These are phyloP conservation scores for Erodium maritimum DNA, from an alignment of 345 rosid genomes.

Conservation along the genomic window DNA sequence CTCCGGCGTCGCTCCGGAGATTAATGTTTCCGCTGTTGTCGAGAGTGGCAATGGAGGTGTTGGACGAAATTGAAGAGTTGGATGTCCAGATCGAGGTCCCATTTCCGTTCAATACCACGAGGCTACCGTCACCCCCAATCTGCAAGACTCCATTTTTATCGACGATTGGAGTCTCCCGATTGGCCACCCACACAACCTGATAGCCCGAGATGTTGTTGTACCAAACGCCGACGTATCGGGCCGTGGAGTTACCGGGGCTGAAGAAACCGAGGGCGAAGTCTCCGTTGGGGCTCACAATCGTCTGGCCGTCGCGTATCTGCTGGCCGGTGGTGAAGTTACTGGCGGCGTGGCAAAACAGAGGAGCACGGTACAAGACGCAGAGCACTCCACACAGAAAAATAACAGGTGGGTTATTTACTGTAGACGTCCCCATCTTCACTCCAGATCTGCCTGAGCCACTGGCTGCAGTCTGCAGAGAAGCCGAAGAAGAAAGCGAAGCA, in stretches of 20 bases:
- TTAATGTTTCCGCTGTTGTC: slow-evolving; percentile 23
- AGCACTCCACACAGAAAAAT: slow-evolving; percentile 11
- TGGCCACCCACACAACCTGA: slow-evolving; percentile 59
- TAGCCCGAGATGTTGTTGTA: slow-evolving; percentile 24
- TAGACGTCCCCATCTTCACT: neutral
- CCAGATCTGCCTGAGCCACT: neutral
- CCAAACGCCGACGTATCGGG: slow-evolving; percentile 55
- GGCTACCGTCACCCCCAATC: slow-evolving; percentile 39
- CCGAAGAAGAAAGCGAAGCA: no score
- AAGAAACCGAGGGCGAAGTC: slow-evolving; percentile 54
- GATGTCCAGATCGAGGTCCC: slow-evolving; percentile 37
- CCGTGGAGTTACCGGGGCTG: slow-evolving; percentile 31
- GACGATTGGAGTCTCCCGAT: slow-evolving; percentile 39
- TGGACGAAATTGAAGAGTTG: slow-evolving; percentile 17
- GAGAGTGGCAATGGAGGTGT: slow-evolving; percentile 23
- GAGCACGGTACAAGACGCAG: slow-evolving; percentile 10
- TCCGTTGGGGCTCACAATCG: slow-evolving; percentile 20
- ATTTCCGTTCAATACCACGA: slow-evolving; percentile 32
- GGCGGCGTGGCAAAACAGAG: slow-evolving; percentile 18
- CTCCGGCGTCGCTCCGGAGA: slow-evolving; percentile 16
- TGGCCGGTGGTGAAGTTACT: slow-evolving; percentile 25
- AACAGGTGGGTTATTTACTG: neutral
- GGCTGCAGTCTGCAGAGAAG: no score
- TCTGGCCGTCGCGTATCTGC: slow-evolving; percentile 33
- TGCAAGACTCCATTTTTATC: slow-evolving; percentile 30